Evolutionary conservation across 768 basidiomycete species (phyloP), one percentile per base, ranked within the genome.

Genomic region (Panaeolus papilionaceus): DNA sequence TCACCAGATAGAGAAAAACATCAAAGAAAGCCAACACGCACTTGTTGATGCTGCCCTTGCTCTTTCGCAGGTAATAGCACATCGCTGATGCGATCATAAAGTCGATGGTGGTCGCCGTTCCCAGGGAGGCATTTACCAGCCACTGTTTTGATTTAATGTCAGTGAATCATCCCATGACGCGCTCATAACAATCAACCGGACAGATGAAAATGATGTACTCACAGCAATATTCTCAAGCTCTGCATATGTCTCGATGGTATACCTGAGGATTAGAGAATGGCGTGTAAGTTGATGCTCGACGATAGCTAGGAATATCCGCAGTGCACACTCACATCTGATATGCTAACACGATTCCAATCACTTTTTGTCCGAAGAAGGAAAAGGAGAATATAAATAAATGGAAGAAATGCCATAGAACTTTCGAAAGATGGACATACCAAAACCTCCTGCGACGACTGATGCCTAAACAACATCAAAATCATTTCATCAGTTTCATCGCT

Each of bases 91-190:
- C 71, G 58, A 85, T 82, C 40, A 82, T 67, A 65, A 85, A 81
- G 66, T 86, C 84, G 67, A 83, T 84, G 23, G 77, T 64, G 0
- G 84, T 85, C 7, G 81, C 77, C 0, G 82, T 77, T 1, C 79
- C 81, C 2, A 85, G 73, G 0, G 83, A 83, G 16, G 80, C 74
- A 37, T 80, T 73, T 62, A 86, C 78, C 1, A 78, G 75, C 83
- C 83, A 85, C 82, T 84, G 47, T 39, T 37, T 37, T 47, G 47
- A 14, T 38, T 64, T 11, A 28, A n/a, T 20, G 16, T 51, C 20
- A 51, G 47, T 20, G 20, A 51, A 18, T 23, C 4, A 20, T 51
- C 45, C 45, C 12, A 47, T 47, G 39, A 47, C 61, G 38, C 51
- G 38, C 58, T 37, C 28, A 37, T 10, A 39, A 42, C 38, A 45